Base-by-base conservation (phyloP, 2,329 filamentous ascomycete species). In the Beauveria brongniartii region DNA sequence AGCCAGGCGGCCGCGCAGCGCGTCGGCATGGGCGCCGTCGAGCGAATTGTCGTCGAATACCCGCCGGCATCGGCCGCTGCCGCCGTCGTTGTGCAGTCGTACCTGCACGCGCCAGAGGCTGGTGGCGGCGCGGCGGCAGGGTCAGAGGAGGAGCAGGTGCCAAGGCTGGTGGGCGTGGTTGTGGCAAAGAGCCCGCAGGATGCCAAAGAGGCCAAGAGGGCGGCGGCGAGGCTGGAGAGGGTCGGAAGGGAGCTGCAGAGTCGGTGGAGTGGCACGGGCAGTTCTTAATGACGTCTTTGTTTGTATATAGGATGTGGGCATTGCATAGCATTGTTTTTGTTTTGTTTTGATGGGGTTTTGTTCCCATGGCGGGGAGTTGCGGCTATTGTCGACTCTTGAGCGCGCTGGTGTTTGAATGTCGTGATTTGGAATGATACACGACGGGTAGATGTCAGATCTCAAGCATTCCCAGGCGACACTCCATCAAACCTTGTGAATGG, bases 41-140 rank as follows among this genome's bases (percentile, higher is more conserved):
- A 81, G 67, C 80, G 83, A 69, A 77, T 86, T 64, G 80, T 86
- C 70, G 78, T 86, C 68, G 83, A 86, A 68, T 81, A 82, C 68
- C 73, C 72, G 3, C 72, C 75, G 44, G 5, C 34, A 12, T 71
- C 72, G 54, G 75, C 56, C 48, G n/a, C 56, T 12, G 56, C 56
- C 40, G 71, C 76, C 64, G 70, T 78, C 54, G 70, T 78, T 50
- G 67, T 78, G 28, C 72, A 80, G 63, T 79, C 77, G 26, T 82
- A 77, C 67, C 69, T 82, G 63, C 75, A 78, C 61, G 37, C 28
- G 74, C 75, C 26, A 68, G 67, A 61, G 40, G 37, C 34, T 24
- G 6, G 16, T 16, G 3, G 8, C 30, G 16, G 18, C 18, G 43
- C 41, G 43, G 7, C 30, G 44, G 30, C 22, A 20, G 9, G 18